phyloP scores from a whole-genome alignment of 495 filamentous ascomycete genomes.

The Neurospora terricola region DNA sequence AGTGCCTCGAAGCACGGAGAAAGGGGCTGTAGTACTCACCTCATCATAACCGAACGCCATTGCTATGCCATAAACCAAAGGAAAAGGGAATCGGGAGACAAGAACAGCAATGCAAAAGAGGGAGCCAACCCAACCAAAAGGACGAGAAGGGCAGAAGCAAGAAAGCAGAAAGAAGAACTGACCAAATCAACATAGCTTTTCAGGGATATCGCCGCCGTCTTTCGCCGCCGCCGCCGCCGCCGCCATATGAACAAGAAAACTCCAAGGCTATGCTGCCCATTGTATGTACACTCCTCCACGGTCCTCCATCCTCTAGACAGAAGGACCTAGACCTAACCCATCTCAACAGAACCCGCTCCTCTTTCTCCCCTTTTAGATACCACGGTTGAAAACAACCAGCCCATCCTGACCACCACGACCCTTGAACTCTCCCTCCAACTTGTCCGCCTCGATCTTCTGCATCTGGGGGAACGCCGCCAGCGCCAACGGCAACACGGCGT shows the following conservation, averaged over 20 bases:
- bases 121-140: not conserved
- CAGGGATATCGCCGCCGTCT: not conserved
- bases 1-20: not conserved
- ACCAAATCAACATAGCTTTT: not conserved
- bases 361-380: conserved; percentile 46
- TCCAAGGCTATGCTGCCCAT: conserved; percentile 4
- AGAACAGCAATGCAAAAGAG: not conserved
- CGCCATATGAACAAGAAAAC: conserved; percentile 1
- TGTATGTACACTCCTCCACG: not conserved
- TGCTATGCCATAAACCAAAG: not conserved
- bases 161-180: not conserved
- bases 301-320: not conserved
- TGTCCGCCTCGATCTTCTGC: conserved; percentile 62
- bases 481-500: conserved; percentile 77
- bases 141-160: not conserved
- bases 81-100: not conserved
- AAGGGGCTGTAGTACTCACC: not conserved
- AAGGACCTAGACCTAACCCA: not conserved
- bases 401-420: conserved; percentile 61
- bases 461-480: conserved; percentile 87
- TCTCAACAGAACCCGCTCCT: not conserved
- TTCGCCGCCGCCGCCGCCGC: not conserved
- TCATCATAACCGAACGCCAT: not conserved
- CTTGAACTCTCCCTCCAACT: conserved; percentile 75
- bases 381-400: conserved; percentile 83